Percentiles rank a stretch among this genome's conserved stretches.
phyloP scores from a whole-genome alignment of 2,329 filamentous ascomycete genomes.

The Saccharata proteae region DNA sequence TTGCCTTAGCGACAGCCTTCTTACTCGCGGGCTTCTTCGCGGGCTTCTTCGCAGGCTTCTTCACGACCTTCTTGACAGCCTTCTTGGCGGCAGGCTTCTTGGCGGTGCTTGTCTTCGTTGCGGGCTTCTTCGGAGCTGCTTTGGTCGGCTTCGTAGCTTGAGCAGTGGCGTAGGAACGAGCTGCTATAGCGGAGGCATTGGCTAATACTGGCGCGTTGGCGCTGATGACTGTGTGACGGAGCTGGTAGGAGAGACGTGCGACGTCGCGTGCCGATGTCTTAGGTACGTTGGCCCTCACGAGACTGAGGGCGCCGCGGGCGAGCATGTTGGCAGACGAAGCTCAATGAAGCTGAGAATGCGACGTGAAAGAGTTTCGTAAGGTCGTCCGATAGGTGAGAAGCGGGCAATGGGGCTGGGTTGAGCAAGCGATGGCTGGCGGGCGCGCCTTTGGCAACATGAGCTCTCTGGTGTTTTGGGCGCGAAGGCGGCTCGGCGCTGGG shows the following conservation, averaged over 20 bases:
- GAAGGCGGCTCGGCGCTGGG: no score
- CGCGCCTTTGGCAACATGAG: no score
- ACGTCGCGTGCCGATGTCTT: slow-evolving; percentile 24
- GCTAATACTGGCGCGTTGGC: slow-evolving; percentile 14
- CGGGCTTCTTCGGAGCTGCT: slow-evolving; percentile 6
- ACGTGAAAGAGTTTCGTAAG: no score
- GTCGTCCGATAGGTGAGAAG: no score
- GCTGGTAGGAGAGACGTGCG: slow-evolving; percentile 20
- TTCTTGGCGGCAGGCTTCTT: slow-evolving; percentile 8
- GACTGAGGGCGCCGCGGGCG: slow-evolving; percentile 22
- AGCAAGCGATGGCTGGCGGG: no score
- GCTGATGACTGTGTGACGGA: slow-evolving; percentile 15
- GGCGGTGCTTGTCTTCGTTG: slow-evolving; percentile 3
- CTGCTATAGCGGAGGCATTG: slow-evolving; percentile 13
- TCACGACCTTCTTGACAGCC: slow-evolving; percentile 5
- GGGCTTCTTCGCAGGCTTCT: slow-evolving; percentile 1
- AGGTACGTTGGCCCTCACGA: slow-evolving; percentile 22
- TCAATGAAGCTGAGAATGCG: no score
- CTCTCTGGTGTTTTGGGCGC: no score
- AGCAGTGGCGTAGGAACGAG: slow-evolving; percentile 22
- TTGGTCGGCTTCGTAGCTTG: slow-evolving; percentile 16
- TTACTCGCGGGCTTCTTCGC: slow-evolving; percentile 6
- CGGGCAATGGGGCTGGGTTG: no score
- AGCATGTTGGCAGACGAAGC: slow-evolving; percentile 16
- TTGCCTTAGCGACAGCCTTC: slow-evolving; percentile 14